phyloP scores from a whole-genome alignment of 164 flowering plant species.

The Nymphaea thermarum region DNA sequence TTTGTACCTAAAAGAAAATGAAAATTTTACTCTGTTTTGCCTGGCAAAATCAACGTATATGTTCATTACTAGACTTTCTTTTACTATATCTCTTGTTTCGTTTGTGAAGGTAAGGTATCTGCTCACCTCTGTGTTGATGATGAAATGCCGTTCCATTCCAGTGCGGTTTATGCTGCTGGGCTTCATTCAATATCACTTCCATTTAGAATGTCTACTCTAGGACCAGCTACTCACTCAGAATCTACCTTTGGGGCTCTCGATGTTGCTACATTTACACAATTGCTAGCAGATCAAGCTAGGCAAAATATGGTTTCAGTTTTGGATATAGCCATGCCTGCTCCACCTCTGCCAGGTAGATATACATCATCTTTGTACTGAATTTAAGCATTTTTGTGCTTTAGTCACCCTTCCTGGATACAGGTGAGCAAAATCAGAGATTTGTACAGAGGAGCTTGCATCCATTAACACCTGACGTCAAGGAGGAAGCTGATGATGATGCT shows the following conservation, averaged over 20 bases:
- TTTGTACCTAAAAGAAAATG: no score
- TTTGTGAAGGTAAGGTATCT: slow-evolving; percentile 49
- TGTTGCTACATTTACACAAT: slow-evolving; percentile 39
- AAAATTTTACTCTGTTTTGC: no score
- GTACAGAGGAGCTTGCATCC: slow-evolving; percentile 42
- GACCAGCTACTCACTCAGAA: slow-evolving; percentile 31
- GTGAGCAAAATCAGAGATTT: slow-evolving; percentile 18
- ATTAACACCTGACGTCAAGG: slow-evolving; percentile 67
- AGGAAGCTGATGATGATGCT: slow-evolving; percentile 44
- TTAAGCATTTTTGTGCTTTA: no score
- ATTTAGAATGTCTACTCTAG: slow-evolving; percentile 49
- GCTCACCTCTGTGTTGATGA: slow-evolving; percentile 38
- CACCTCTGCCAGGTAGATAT: slow-evolving; percentile 46
- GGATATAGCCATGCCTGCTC: slow-evolving; percentile 86
- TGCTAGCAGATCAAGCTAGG: slow-evolving; percentile 63
- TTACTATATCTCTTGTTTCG: slow-evolving; percentile 8
- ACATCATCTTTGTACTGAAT: no score
- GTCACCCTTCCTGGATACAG: slow-evolving; percentile 16
- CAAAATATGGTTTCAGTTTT: slow-evolving; percentile 60
- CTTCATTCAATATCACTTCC: slow-evolving; percentile 73
- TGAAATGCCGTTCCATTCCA: slow-evolving; percentile 61
- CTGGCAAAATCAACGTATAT: no score
- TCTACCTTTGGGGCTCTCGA: slow-evolving; percentile 44
- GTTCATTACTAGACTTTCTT: neutral
- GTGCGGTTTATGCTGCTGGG: slow-evolving; percentile 93